Base-by-base conservation (phyloP, 805 yeast genomes). In the Schwanniomyces vanrijiae region DNA sequence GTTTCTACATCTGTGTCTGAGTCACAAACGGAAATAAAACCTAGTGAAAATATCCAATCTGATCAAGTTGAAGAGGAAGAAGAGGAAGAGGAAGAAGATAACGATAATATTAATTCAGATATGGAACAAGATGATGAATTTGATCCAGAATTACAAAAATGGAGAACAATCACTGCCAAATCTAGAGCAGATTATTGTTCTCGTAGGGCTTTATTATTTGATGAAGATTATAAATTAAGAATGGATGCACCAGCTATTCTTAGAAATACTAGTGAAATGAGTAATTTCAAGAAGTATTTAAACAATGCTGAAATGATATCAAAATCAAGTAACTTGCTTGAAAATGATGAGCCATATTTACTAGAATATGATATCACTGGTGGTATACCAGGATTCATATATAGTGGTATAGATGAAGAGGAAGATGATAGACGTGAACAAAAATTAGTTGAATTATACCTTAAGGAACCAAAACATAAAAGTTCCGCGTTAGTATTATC, bases 291-390 rank as follows among this genome's bases (percentile, higher is more conserved):
- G 47, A 74, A 69, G 46, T 80, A 78, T 50, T 60, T 73, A 35
- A 60, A 61, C 28, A 71, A 71, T 47, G 63, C 62, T 28, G 71
- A 68, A 49, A 71, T 69, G 14, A 64, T 73, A 14, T 66, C 73
- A 0, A 75, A 77, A 41, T 71, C 74, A 53, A 69, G 64, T 46
- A 77, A 72, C 56, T 69, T 63, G 21, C 59, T 69, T 52, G 89
- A 81, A 42, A 73, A 73, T 41, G 86, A 83, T 54, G 84, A 82
- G 54, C 80, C 86, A 21, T 80, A 84, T 53, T 65, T 88, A 40
- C 74, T 88, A 25, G 98, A 94, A 62, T 94, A 92, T 62, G 97
- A 91, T 53, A 80, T 88, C 5, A 71, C 81, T 2, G 90, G 95
- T 39, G 90, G 90, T 0, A 61, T 90, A 6, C 98, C 99, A 0